Percentiles rank a stretch among this genome's conserved stretches.
phyloP scores from a whole-genome alignment of 2,329 filamentous ascomycete species.

The Pseudopyrenochaeta lycopersici region DNA sequence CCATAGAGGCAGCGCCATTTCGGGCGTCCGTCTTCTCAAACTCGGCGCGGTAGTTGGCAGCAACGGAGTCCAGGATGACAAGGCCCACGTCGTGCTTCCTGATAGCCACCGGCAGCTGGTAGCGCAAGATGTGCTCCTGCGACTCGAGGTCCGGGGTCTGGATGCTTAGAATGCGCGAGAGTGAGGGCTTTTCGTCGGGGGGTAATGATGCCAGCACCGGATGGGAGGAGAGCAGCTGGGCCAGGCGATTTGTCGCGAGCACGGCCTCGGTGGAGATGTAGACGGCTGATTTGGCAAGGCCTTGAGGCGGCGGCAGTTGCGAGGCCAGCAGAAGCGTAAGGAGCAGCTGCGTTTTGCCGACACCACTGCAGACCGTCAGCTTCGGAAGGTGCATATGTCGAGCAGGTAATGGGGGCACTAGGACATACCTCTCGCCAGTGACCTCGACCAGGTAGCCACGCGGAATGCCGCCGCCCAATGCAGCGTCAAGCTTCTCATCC shows the following conservation, averaged over 20 bases:
- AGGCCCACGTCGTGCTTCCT: slow-evolving; percentile 79
- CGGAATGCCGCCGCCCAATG: slow-evolving; percentile 81
- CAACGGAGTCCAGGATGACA: slow-evolving; percentile 88
- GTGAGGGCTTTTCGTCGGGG: slow-evolving; percentile 63
- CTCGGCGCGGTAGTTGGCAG: slow-evolving; percentile 94
- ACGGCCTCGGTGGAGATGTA: slow-evolving; percentile 95
- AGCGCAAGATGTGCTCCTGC: slow-evolving; percentile 93
- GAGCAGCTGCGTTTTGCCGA: slow-evolving; percentile 94
- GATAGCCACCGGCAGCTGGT: slow-evolving; percentile 88
- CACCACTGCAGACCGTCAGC: slow-evolving; percentile 67
- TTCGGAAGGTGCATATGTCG: slow-evolving; percentile 8
- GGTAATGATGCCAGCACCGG: slow-evolving; percentile 63
- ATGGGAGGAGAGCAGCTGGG: slow-evolving; percentile 78
- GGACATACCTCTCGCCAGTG: slow-evolving; percentile 79
- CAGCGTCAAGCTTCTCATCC: slow-evolving; percentile 74
- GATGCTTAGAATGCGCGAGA: slow-evolving; percentile 81
- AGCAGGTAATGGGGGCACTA: slow-evolving; percentile 10
- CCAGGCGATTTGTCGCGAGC: slow-evolving; percentile 80
- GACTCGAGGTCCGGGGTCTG: slow-evolving; percentile 89
- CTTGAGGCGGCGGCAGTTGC: slow-evolving; percentile 79
- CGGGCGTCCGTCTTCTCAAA: slow-evolving; percentile 68
- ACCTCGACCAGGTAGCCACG: slow-evolving; percentile 86
- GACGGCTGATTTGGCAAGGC: slow-evolving; percentile 76
- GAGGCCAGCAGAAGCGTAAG: slow-evolving; percentile 83
- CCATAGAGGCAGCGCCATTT: slow-evolving; percentile 64